Evolutionary conservation across 2,329 filamentous ascomycete genomes (phyloP).

Genomic region (Pseudocercospora fijiensis): DNA sequence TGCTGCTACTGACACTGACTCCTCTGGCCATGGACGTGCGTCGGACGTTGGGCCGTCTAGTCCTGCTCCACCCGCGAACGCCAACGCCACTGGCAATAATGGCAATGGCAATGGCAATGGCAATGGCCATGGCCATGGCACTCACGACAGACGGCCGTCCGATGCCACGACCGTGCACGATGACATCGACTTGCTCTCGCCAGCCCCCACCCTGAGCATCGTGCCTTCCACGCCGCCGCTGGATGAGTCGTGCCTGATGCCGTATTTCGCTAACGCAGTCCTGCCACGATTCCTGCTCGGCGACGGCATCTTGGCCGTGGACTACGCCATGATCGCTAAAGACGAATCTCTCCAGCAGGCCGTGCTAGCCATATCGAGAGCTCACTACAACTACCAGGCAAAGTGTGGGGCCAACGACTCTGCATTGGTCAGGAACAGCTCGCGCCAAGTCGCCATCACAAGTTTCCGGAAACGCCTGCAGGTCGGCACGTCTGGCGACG

Average conservation of each 20-base stretch:
- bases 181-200: background rate
- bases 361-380: conserved; percentile 18
- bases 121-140: background rate
- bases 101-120: background rate
- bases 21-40: background rate
- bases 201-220: conserved; percentile 4
- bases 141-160: background rate
- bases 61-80: background rate
- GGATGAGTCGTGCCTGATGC: conserved; percentile 12
- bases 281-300: conserved; percentile 22
- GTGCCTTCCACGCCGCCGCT: conserved; percentile 11
- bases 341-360: conserved; percentile 19
- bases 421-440: conserved; percentile 10
- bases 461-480: conserved; percentile 19
- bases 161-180: background rate
- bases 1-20: background rate
- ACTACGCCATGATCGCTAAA: conserved; percentile 10
- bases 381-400: conserved; percentile 18
- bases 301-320: conserved; percentile 14
- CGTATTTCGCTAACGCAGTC: conserved; percentile 20
- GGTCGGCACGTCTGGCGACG: conserved; percentile 6
- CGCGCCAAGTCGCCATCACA: conserved; percentile 19
- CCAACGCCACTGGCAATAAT: background rate
- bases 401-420: conserved; percentile 13
- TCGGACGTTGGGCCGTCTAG: background rate